Evolutionary conservation across 495 filamentous ascomycete genomes (phyloP).

Genomic region (Mycothermus thermophilus): DNA sequence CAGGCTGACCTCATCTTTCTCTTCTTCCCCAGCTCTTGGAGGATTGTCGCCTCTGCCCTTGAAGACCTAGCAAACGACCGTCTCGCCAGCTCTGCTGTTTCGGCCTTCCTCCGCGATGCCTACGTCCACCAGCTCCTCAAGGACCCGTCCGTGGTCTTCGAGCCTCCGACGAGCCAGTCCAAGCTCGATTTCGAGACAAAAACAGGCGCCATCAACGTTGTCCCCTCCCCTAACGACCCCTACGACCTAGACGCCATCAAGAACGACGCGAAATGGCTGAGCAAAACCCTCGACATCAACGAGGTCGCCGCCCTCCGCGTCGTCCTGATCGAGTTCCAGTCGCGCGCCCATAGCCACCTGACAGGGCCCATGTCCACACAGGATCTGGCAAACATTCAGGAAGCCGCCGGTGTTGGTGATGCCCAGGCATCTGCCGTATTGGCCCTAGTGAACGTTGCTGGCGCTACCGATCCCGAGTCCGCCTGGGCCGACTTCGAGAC

Average conservation of each 20-base stretch:
- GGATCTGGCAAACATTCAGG: constrained; percentile 51
- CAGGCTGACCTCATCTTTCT: constrained; percentile 37
- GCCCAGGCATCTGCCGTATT: constrained; percentile 34
- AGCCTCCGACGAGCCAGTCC: constrained; percentile 39
- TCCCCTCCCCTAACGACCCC: constrained; percentile 49
- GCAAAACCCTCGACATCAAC: constrained; percentile 58
- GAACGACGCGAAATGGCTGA: constrained; percentile 74
- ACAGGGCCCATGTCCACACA: constrained; percentile 51
- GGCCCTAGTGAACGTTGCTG: constrained; percentile 27
- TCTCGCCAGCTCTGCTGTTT: constrained; percentile 36
- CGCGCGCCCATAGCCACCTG: constrained; percentile 50
- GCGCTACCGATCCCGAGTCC: constrained; percentile 31
- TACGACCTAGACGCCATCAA: constrained; percentile 75
- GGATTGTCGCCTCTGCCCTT: constrained; percentile 50
- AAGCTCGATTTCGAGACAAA: constrained; percentile 70
- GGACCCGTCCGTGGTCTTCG: constrained; percentile 49
- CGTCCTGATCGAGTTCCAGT: constrained; percentile 72
- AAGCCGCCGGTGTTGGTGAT: constrained; percentile 47
- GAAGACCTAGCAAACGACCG: constrained; percentile 36
- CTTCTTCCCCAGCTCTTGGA: constrained; percentile 53
- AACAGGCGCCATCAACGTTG: constrained; percentile 81
- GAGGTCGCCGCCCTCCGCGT: constrained; percentile 73
- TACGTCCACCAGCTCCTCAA: constrained; percentile 52
- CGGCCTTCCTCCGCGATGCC: constrained; percentile 52
- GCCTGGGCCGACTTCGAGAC: constrained; percentile 43